Percentiles rank a stretch among this genome's conserved stretches.
phyloP scores from a whole-genome alignment of 2,329 filamentous ascomycete genomes.

The Sclerotinia minor region DNA sequence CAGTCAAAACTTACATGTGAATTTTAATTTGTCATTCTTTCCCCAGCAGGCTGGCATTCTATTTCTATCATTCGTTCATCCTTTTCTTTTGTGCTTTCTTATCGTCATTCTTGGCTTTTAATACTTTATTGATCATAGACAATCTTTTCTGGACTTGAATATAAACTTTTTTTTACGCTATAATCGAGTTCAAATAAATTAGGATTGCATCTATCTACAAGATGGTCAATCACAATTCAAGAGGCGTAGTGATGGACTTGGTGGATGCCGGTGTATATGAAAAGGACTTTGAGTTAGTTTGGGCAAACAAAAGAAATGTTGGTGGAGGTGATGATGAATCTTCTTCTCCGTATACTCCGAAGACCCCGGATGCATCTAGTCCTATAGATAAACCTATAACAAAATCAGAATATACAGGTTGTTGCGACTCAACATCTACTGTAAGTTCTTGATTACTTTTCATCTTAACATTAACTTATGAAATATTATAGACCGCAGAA shows the following conservation, averaged over 20 bases:
- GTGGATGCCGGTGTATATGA: slow-evolving; percentile 16
- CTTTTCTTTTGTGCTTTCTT: not conserved
- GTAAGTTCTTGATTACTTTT: not conserved
- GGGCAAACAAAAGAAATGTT: slow-evolving; percentile 12
- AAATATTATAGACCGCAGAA: not conserved
- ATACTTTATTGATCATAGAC: not conserved
- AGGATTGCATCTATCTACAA: not conserved
- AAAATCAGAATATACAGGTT: not conserved
- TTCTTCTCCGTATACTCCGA: not conserved
- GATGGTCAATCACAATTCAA: slow-evolving; percentile 11
- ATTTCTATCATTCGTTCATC: not conserved
- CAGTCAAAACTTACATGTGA: not conserved
- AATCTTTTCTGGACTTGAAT: not conserved
- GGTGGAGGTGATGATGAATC: not conserved
- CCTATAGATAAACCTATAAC: not conserved
- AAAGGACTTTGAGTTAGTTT: slow-evolving; percentile 14
- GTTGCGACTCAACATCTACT: not conserved
- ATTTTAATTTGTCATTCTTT: not conserved
- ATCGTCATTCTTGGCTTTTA: not conserved
- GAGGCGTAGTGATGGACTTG: slow-evolving; percentile 1
- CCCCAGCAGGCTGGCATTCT: slow-evolving; percentile 6
- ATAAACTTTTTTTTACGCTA: not conserved
- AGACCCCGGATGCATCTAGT: not conserved
- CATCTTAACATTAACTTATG: not conserved
- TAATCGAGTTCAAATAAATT: not conserved